Conservation (phyloP, 106 monocot species). For the Allium fistulosum region DNA sequence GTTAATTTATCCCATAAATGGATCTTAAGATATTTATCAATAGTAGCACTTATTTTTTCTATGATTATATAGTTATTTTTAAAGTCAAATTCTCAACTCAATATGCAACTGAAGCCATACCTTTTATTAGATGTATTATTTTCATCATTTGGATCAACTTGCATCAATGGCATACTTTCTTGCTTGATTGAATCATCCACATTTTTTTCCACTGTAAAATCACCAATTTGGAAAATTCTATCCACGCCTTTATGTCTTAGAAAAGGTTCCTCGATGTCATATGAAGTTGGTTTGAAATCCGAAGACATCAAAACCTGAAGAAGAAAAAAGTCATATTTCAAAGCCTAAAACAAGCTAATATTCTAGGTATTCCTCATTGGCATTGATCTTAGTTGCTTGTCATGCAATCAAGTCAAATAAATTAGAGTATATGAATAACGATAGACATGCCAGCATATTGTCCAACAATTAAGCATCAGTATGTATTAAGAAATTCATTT, state of each 20-base stretch:
- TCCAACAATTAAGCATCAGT: too few relatives aligned
- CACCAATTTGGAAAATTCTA: background rate
- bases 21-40: too few relatives aligned
- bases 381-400: too few relatives aligned
- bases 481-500: too few relatives aligned
- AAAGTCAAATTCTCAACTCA: background rate
- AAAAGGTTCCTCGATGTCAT: slow-evolving; percentile 4
- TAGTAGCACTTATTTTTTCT: too few relatives aligned
- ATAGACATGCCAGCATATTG: too few relatives aligned
- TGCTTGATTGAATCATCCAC: background rate
- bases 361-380: too few relatives aligned
- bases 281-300: background rate
- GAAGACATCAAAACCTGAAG: background rate
- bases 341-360: too few relatives aligned
- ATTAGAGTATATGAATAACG: too few relatives aligned
- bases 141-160: background rate
- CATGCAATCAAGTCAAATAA: too few relatives aligned
- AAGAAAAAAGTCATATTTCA: too few relatives aligned
- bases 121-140: background rate
- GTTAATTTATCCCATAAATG: too few relatives aligned
- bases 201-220: background rate
- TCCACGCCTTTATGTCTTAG: background rate
- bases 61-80: background rate
- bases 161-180: background rate
- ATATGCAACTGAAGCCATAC: background rate